Evolutionary conservation across 164 flowering plant species (phyloP).

Genomic region (Macadamia integrifolia): DNA sequence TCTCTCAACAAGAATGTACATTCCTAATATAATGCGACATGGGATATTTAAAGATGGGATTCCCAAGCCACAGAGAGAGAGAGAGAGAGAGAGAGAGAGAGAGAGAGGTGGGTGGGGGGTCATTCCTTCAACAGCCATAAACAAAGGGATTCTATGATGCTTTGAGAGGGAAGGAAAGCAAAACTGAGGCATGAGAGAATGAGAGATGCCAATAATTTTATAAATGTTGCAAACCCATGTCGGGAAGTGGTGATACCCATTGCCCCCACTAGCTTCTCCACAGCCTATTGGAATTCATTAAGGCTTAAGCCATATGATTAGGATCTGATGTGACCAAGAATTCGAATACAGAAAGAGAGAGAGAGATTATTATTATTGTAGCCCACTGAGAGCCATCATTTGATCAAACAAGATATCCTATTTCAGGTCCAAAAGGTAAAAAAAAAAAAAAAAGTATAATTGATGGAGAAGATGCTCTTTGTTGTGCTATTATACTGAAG

Average conservation of each 20-base stretch:
- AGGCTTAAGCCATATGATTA: not conserved
- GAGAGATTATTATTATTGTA: conserved; percentile 10
- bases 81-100: not conserved
- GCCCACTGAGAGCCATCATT: conserved; percentile 18
- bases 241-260: conserved; percentile 28
- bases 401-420: conserved; percentile 3
- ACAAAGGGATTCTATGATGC: conserved; percentile 27
- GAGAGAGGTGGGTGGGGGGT: conserved; percentile 26
- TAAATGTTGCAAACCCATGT: conserved; percentile 21
- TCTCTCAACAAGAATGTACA: not conserved
- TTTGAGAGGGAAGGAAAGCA: conserved; percentile 20
- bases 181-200: not conserved
- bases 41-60: conserved; percentile 2
- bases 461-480: no score
- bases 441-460: no score
- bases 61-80: not conserved
- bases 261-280: conserved; percentile 22
- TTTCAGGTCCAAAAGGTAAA: no score
- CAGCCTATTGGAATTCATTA: not conserved
- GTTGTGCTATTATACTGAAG: no score
- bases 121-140: conserved; percentile 28
- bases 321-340: not conserved
- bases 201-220: conserved; percentile 7
- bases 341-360: conserved; percentile 8
- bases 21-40: not conserved